Evolutionary conservation across 495 filamentous ascomycete genomes (phyloP), one percentile per base, ranked within the genome.

Genomic region (Xylaria curta): DNA sequence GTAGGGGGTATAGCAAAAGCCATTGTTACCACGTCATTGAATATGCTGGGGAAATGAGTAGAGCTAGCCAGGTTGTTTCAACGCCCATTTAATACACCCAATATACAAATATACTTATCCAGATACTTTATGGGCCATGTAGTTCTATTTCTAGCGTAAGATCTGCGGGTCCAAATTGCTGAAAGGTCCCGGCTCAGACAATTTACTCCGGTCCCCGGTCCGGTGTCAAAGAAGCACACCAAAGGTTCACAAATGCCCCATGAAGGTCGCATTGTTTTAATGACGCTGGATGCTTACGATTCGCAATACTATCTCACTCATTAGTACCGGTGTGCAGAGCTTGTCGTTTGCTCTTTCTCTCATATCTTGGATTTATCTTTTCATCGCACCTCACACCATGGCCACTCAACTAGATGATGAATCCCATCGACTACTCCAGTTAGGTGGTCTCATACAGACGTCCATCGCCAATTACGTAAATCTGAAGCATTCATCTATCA

Each of bases 401-500:
- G 66, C 42, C 21, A 21, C 49, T 36, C 58, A 63, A 26, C 33
- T 69, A 21, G 65, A 68, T 28, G 66, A 73, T 3, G 66, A 40
- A n/a, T 62, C 46, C 36, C 47, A 19, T 15, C 46, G 60, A 7
- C 67, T 73, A 4, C 61, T 73, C 24, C 59, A 73, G 8, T 36
- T 73, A 12, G 60, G 72, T 21, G 66, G 62, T 31, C 67, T 73
- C 6, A 73, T 73, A 59, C 72, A 73, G 67, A 66, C 28, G 13
- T 65, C 72, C 19, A 63, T 73, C 19, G 58, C 72, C 4, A 58
- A 64, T 21, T 73, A 73, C 33, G 71, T 73, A 36, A 46, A 28
- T 31, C 40, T 26, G 47, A 60, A 60, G 33, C 31, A 60, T 21
- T 60, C 33, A 38, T 38, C 8, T 3, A 17, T 12, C 31, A 33